Evolutionary conservation across 169 alveolate genomes (phyloP).

Genomic region (Neospora caninum): DNA sequence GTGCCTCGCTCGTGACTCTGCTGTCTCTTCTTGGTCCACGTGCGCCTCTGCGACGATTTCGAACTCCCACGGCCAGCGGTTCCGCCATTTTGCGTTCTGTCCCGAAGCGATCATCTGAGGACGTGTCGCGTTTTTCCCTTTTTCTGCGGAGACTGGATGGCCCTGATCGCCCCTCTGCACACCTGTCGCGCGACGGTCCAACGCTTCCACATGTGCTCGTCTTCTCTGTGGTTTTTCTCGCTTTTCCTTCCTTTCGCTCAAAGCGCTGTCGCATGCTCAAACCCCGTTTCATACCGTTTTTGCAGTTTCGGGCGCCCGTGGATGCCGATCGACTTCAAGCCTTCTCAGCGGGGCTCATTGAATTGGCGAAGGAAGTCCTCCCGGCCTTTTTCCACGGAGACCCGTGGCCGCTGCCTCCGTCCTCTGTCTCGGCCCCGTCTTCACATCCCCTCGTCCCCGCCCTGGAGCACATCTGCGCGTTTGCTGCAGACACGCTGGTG

Average conservation of each 20-base stretch:
- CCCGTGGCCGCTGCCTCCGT: constrained; percentile 1
- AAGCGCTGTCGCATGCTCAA: background rate
- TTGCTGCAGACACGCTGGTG: constrained; percentile 35
- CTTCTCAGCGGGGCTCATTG: background rate
- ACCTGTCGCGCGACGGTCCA: no score
- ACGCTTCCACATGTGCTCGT: background rate
- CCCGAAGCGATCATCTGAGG: no score
- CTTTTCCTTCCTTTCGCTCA: background rate
- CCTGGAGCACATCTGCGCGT: background rate
- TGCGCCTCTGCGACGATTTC: no score
- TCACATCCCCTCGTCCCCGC: background rate
- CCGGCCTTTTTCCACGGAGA: constrained; percentile 25
- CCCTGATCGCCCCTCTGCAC: no score
- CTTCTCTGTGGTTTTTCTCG: background rate
- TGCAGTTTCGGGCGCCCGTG: background rate
- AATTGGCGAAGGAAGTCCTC: constrained; percentile 18
- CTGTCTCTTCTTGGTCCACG: no score
- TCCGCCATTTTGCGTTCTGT: no score
- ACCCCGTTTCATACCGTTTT: no score
- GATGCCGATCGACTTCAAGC: constrained; percentile 17
- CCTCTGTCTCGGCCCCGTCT: constrained; percentile 1
- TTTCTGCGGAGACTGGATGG: no score
- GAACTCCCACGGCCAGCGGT: no score
- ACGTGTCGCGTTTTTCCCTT: no score
- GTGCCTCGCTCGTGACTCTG: no score